Evolutionary conservation across 2,329 filamentous ascomycete genomes (phyloP), one percentile per base, ranked within the genome.

Genomic region (Aspergillus brunneoviolaceus): DNA sequence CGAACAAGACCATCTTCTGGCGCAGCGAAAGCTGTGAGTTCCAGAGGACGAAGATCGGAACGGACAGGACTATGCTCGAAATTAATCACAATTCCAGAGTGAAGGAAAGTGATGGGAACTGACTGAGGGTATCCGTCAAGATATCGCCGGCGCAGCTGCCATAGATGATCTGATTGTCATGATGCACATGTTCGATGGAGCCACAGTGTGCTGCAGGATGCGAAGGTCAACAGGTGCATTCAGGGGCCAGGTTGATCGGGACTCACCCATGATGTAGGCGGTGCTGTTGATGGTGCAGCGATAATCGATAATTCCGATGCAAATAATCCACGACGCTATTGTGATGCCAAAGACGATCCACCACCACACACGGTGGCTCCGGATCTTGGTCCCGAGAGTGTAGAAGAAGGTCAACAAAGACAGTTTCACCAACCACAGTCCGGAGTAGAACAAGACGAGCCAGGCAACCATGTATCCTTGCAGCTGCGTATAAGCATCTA

Each of bases 341-440:
- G 61, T 66, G 47, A 57, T 51, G 9, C 58, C 57, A 9, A 60
- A 29, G 1, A 67, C 64, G 16, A 67, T 31, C 5, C 31, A 63
- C 64, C 64, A 67, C 65, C 65, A 66, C 16, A 63, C 56, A 2
- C 59, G 63, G 11, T 64, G 55, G 19, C 23, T 31, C 16, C 57
- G 63, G 11, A 67, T 33, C n/a, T 63, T 65, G 4, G 58, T 59
- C 10, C 61, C 58, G 1, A 67, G 57, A 5, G 59, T 57, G 31
- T 62, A 63, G 53, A 67, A 67, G 27, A 67, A 60, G 21, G 59
- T 21, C 52, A 67, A 29, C 16, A 67, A 67, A 1, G 63, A 64
- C 16, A 65, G 61, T 31, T 67, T 67, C 25, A 67, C 57, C 27
- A 55, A 55, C 61, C 60, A 65, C 9, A 66, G 29, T 4, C 57